Evolutionary conservation across 345 rosid genomes (phyloP).

Genomic region (Sonneratia alba): DNA sequence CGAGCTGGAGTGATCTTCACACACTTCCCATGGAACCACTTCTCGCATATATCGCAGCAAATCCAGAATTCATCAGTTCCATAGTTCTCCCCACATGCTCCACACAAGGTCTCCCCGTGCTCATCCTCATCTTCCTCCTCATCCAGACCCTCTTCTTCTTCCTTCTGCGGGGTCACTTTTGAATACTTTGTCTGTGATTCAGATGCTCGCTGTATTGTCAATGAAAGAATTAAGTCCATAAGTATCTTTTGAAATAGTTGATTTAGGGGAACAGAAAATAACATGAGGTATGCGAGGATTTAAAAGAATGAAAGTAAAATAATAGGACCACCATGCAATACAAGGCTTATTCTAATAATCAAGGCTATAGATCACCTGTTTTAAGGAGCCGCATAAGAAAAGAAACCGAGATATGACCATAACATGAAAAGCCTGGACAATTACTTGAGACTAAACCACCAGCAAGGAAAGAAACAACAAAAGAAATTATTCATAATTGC

Average conservation of each 20-base stretch:
- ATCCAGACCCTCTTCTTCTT: conserved; percentile 33
- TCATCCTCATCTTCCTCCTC: conserved; percentile 55
- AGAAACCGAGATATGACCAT: background rate
- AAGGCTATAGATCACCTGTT: too few relatives aligned
- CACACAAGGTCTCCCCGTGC: conserved; percentile 64
- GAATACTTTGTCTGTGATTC: conserved; percentile 33
- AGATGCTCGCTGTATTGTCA: conserved; percentile 21
- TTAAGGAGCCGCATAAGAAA: too few relatives aligned
- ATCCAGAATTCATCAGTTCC: conserved; percentile 79
- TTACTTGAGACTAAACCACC: background rate
- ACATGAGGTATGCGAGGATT: conserved; percentile 10
- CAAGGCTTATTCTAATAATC: too few relatives aligned
- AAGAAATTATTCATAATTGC: background rate
- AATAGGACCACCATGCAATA: too few relatives aligned
- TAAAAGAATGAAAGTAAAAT: too few relatives aligned
- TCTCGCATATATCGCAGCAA: conserved; percentile 69
- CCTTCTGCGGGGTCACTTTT: conserved; percentile 24
- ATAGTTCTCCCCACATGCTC: conserved; percentile 77
- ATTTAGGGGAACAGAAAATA: background rate
- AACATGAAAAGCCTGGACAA: background rate
- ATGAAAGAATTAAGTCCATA: conserved; percentile 9
- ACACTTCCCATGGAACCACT: conserved; percentile 81
- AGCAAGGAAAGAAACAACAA: background rate
- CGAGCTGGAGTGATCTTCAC: conserved; percentile 81
- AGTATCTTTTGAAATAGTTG: background rate